Conservation (phyloP, 495 filamentous ascomycete species). For the Umbilicaria muhlenbergii region DNA sequence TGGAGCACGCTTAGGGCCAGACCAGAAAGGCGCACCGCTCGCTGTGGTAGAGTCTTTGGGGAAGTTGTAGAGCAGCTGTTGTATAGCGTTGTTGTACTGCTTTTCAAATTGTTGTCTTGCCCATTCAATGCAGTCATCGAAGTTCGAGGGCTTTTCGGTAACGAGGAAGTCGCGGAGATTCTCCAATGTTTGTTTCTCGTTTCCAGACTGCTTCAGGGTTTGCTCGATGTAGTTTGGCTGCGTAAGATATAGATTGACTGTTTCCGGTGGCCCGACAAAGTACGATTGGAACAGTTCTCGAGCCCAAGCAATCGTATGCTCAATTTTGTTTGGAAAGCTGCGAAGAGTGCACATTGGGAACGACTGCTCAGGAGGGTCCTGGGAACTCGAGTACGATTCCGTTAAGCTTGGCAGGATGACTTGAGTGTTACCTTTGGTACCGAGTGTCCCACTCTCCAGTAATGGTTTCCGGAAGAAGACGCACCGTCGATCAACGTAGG, state of each 20-base stretch:
- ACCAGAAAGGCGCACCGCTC: conserved; percentile 89
- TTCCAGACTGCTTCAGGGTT: conserved; percentile 85
- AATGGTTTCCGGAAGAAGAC: conserved; percentile 98
- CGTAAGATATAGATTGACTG: conserved; percentile 85
- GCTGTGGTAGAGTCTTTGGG: conserved; percentile 84
- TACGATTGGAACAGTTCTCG: conserved; percentile 86
- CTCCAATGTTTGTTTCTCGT: conserved; percentile 90
- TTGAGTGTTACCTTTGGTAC: conserved; percentile 97
- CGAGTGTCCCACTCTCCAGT: conserved; percentile 90
- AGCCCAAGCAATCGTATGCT: conserved; percentile 98
- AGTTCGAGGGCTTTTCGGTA: conserved; percentile 77
- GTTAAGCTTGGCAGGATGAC: conserved; percentile 82
- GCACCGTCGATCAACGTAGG: conserved; percentile 93
- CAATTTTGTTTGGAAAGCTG: conserved; percentile 97
- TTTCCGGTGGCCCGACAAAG: conserved; percentile 86
- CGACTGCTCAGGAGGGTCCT: conserved; percentile 94
- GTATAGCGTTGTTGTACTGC: conserved; percentile 94
- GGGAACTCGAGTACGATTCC: conserved; percentile 96
- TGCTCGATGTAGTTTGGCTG: conserved; percentile 83
- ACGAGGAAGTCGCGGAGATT: conserved; percentile 84
- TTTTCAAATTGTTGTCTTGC: conserved; percentile 86
- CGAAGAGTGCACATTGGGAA: conserved; percentile 98
- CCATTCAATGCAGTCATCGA: conserved; percentile 94
- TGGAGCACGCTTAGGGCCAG: conserved; percentile 93
- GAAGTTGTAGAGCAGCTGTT: conserved; percentile 95